phyloP scores from a whole-genome alignment of 2,329 filamentous ascomycete species.

The Hymenoscyphus fraxineus region DNA sequence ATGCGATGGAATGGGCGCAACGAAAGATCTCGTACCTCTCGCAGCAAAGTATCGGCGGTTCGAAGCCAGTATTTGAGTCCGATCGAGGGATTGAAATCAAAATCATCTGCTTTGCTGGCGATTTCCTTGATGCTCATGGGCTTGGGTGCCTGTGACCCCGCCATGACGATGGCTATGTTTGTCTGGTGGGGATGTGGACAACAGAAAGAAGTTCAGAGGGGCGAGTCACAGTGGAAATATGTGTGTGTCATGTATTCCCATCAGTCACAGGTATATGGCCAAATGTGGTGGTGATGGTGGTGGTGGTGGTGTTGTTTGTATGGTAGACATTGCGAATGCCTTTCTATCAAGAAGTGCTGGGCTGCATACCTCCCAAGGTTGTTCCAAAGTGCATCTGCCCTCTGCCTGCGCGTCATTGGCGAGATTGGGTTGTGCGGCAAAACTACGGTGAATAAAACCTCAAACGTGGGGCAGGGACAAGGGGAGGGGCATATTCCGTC shows the following conservation, averaged over 20 bases:
- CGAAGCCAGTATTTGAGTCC: constrained; percentile 78
- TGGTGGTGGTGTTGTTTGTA: background rate
- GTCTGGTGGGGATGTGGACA: background rate
- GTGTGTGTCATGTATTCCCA: background rate
- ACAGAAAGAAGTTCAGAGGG: too few species aligned
- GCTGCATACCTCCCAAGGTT: background rate
- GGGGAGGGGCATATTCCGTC: too few species aligned
- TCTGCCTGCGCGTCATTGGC: background rate
- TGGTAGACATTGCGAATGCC: background rate
- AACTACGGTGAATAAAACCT: too few species aligned
- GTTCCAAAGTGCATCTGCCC: background rate
- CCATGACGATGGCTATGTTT: constrained; percentile 24
- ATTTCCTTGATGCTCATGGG: constrained; percentile 78
- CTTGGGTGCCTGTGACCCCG: constrained; percentile 29
- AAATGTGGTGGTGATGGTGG: background rate
- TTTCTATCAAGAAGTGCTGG: background rate
- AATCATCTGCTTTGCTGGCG: constrained; percentile 69
- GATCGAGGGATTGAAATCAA: constrained; percentile 74
- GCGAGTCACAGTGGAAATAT: background rate
- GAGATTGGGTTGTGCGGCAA: background rate
- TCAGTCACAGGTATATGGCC: background rate
- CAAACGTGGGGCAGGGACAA: too few species aligned
- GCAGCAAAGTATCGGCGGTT: constrained; percentile 72
- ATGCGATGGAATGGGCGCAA: too few species aligned
- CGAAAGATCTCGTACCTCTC: constrained; percentile 59